Base-by-base conservation (phyloP, 352 stramenopile genomes). In the Discostella stelligera region DNA sequence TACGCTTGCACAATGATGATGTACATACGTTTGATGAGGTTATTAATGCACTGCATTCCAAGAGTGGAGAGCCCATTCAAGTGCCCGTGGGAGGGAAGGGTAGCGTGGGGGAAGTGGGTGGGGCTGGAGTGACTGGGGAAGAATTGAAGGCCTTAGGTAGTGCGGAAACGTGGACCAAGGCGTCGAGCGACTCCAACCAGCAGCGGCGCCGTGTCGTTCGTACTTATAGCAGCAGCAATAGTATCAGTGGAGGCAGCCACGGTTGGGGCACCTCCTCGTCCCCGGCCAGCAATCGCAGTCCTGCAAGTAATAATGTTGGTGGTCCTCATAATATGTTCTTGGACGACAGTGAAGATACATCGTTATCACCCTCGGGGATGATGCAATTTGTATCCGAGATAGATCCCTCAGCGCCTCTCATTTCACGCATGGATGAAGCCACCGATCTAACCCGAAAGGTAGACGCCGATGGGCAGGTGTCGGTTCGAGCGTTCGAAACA, bases 11-110 rank as follows among this genome's bases (percentile, higher is more conserved):
- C 86, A 99, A 99, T 83, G 96, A 99, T 77, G 97, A 99, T 70
- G 95, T 99, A 2, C 97, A 99, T 79, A 98, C 96, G 2, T 98
- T 98, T 73, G 95, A 99, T 56, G 95, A 98, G 71, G 92, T 99
- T 11, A 96, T 98, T 75, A 86, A 85, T 3, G 97, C 95, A 3
- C 74, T 98, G n/a, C 88, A 89, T 55, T 56, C 68, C 53, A 54
- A 69, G 9, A 71, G 58, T 54, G 16, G 3, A 13, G 65, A 66
- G 14, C 62, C 59, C 10, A 71, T 64, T 55, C 14, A 6, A 14
- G 70, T 84, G 9, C 70, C 75, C 1, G 49, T 76, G 91, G 37
- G 89, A 68, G 74, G 87, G 95, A 27, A 93, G 94, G 91, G 89
- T 93, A 77, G 89, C 89, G 71, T 73, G 5, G 78, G 78, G 0